Percentiles rank a stretch among this genome's conserved stretches.
phyloP scores from a whole-genome alignment of 306 rosid genomes.

The Pachyrhizus erosus region DNA sequence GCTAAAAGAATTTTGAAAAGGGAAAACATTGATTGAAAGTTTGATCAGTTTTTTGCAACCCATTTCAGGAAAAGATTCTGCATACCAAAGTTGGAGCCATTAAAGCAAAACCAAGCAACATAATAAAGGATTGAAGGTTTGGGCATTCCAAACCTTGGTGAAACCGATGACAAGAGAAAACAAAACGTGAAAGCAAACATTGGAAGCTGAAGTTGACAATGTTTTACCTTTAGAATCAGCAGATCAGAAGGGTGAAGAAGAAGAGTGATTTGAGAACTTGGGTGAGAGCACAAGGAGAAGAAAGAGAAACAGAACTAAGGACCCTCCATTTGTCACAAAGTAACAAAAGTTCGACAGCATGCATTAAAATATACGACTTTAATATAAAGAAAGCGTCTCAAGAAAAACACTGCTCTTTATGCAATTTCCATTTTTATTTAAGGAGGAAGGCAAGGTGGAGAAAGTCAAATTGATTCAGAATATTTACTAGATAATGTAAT shows the following conservation, averaged over 20 bases:
- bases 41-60: background rate
- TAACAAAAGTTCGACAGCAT: constrained; percentile 52
- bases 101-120: background rate
- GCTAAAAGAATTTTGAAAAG: background rate
- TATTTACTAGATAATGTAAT: too few species aligned
- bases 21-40: constrained; percentile 5
- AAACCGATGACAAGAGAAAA: background rate
- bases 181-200: constrained; percentile 34
- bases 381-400: constrained; percentile 17
- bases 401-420: constrained; percentile 25
- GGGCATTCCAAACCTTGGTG: background rate
- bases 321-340: constrained; percentile 76
- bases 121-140: constrained; percentile 6
- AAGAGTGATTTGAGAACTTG: constrained; percentile 9
- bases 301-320: constrained; percentile 51
- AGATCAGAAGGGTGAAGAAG: constrained; percentile 46
- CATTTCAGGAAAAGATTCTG: background rate
- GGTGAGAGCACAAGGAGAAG: constrained; percentile 42
- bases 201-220: constrained; percentile 28
- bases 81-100: constrained; percentile 8
- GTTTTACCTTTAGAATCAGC: constrained; percentile 58
- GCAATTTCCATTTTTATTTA: background rate
- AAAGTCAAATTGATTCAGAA: background rate
- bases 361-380: constrained; percentile 44
- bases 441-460: background rate